A percentile compares a stretch with the other conserved stretches of the same genome.
phyloP scores from a whole-genome alignment of 1,284 basidiomycete species.

The Marasmius tenuissimus region DNA sequence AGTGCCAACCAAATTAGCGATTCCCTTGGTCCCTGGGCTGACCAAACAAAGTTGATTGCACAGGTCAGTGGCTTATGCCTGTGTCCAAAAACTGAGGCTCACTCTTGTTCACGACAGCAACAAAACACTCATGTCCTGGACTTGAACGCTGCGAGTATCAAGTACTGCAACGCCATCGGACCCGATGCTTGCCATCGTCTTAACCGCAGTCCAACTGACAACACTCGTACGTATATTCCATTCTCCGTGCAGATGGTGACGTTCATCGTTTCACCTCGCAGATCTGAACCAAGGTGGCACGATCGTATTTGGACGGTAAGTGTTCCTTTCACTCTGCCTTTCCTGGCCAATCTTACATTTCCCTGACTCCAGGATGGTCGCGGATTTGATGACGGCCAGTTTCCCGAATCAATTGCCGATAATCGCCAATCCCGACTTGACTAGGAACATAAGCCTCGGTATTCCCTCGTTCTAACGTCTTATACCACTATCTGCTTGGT shows the following conservation, averaged over 20 bases:
- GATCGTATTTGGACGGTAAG: conserved; percentile 17
- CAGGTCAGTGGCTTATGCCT: not conserved
- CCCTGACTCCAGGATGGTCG: conserved; percentile 34
- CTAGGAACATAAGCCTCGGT: conserved; percentile 27
- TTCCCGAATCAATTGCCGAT: conserved; percentile 35
- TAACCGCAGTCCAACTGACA: not conserved
- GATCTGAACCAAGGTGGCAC: conserved; percentile 22
- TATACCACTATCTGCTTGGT: not conserved
- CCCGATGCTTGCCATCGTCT: not conserved
- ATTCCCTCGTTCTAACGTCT: conserved; percentile 20
- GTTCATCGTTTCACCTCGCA: not conserved
- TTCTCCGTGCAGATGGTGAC: not conserved
- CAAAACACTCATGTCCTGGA: not conserved
- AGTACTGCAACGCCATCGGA: not conserved
- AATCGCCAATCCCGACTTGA: conserved; percentile 30
- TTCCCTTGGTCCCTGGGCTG: conserved; percentile 40
- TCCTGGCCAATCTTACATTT: not conserved
- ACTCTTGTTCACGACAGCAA: not conserved
- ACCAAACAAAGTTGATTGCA: conserved; percentile 38
- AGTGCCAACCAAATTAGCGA: conserved; percentile 38
- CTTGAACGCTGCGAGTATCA: not conserved
- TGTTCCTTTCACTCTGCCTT: not conserved
- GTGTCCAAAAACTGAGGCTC: not conserved
- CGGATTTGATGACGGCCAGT: conserved; percentile 35
- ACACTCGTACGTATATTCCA: not conserved